phyloP scores from a whole-genome alignment of 768 basidiomycete genomes.

The Udeniomyces megalosporus region DNA sequence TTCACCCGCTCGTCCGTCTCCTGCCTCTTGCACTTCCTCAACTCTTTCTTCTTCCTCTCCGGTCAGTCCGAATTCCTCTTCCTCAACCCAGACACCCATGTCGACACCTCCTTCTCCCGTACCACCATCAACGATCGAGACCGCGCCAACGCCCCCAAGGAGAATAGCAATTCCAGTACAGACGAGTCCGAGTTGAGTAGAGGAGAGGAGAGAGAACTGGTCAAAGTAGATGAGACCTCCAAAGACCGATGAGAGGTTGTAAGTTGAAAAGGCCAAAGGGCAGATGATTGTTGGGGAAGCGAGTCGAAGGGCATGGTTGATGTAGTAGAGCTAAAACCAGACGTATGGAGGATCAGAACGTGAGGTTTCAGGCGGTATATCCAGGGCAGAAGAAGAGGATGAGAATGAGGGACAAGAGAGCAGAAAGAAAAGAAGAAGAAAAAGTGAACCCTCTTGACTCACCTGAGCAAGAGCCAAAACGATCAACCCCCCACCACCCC shows the following conservation, averaged over 20 bases:
- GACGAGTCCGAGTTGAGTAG: conserved; percentile 57
- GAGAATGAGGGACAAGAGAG: too few species aligned
- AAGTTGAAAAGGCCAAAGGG: conserved; percentile 80
- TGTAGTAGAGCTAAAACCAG: conserved; percentile 2
- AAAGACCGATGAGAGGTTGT: conserved; percentile 79
- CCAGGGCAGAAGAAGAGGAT: too few species aligned
- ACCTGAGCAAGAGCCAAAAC: conserved; percentile 13
- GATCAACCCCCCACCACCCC: background rate
- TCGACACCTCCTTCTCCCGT: conserved; percentile 39
- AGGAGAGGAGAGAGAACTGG: conserved; percentile 56
- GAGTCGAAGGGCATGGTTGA: conserved; percentile 14
- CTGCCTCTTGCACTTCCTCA: too few species aligned
- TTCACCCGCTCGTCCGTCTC: too few species aligned
- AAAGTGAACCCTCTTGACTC: background rate
- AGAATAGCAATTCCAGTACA: conserved; percentile 58
- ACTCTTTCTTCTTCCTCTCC: background rate
- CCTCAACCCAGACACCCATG: conserved; percentile 30
- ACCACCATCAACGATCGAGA: conserved; percentile 45
- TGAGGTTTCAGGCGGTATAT: too few species aligned
- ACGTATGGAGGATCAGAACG: background rate
- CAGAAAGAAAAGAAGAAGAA: background rate
- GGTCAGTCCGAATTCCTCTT: conserved; percentile 16
- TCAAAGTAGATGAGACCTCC: conserved; percentile 49
- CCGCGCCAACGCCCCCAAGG: conserved; percentile 76
- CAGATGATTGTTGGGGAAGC: conserved; percentile 18